These are phyloP conservation scores for Epichloe festucae DNA, from an alignment of 2,329 filamentous ascomycete genomes.

Conservation along the genomic window DNA sequence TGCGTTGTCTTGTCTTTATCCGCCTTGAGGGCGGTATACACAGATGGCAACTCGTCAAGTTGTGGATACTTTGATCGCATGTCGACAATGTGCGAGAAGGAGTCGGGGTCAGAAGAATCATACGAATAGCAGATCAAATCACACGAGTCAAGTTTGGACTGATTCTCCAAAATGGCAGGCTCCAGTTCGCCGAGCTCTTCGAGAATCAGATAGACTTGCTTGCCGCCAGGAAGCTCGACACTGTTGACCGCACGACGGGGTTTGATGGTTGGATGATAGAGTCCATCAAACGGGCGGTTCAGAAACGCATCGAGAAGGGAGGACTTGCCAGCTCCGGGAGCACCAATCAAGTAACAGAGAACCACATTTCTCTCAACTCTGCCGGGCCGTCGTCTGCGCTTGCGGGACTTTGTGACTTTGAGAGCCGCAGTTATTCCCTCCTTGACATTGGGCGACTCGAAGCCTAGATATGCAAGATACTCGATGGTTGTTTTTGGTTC, in stretches of 20 bases:
- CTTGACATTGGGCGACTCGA: slow-evolving; percentile 67
- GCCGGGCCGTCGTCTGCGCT: slow-evolving; percentile 67
- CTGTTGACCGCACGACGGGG: slow-evolving; percentile 89
- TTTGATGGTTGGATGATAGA: slow-evolving; percentile 90
- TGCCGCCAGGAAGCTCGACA: slow-evolving; percentile 87
- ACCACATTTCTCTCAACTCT: slow-evolving; percentile 91
- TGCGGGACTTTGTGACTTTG: slow-evolving; percentile 85
- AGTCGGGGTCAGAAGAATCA: slow-evolving; percentile 93
- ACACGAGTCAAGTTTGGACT: slow-evolving; percentile 77
- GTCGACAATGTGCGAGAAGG: slow-evolving; percentile 80
- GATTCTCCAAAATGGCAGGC: slow-evolving; percentile 85
- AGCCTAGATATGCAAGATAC: slow-evolving; percentile 91
- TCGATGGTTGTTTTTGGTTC: slow-evolving; percentile 91
- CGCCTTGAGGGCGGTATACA: slow-evolving; percentile 89
- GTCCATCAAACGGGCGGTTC: slow-evolving; percentile 68
- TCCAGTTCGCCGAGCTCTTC: slow-evolving; percentile 95
- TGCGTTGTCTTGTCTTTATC: slow-evolving; percentile 97
- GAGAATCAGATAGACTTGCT: slow-evolving; percentile 92
- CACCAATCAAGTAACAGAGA: slow-evolving; percentile 81
- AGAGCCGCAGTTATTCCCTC: slow-evolving; percentile 70
- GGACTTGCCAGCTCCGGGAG: slow-evolving; percentile 78
- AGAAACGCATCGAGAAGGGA: slow-evolving; percentile 84
- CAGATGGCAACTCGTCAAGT: slow-evolving; percentile 75
- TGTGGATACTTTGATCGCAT: slow-evolving; percentile 68
- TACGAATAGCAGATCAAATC: slow-evolving; percentile 93